Percentiles rank a stretch among this genome's conserved stretches.
phyloP scores from a whole-genome alignment of 1,139 yeast species.

The Hansenula sp. region DNA sequence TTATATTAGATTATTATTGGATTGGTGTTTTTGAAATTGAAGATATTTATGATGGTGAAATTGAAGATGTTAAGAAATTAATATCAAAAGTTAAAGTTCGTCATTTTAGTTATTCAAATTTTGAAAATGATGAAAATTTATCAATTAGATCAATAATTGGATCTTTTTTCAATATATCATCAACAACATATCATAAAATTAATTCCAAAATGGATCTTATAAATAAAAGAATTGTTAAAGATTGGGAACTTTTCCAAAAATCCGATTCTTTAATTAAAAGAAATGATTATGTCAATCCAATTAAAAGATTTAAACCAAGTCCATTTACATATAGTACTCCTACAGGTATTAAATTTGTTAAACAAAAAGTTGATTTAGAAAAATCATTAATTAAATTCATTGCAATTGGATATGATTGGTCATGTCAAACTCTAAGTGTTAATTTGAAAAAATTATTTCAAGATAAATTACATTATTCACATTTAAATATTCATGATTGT shows the following conservation, averaged over 20 bases:
- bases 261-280: not conserved
- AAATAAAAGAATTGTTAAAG: slow-evolving; percentile 16
- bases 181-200: slow-evolving; percentile 3
- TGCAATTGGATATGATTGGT: slow-evolving; percentile 22
- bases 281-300: not conserved
- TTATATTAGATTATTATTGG: slow-evolving; percentile 23
- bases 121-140: slow-evolving; percentile 13
- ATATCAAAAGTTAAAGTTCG: slow-evolving; percentile 19
- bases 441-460: slow-evolving; percentile 14
- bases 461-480: slow-evolving; percentile 8
- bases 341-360: slow-evolving; percentile 15
- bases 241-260: slow-evolving; percentile 17
- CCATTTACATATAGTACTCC: slow-evolving; percentile 13
- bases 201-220: slow-evolving; percentile 6
- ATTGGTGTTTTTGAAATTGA: slow-evolving; percentile 20
- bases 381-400: slow-evolving; percentile 10
- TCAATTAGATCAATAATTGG: slow-evolving; percentile 20
- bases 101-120: slow-evolving; percentile 19
- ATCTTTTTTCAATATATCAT: slow-evolving; percentile 14
- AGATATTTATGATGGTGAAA: slow-evolving; percentile 20
- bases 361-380: slow-evolving; percentile 16
- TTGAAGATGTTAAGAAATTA: slow-evolving; percentile 17
- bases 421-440: slow-evolving; percentile 21
- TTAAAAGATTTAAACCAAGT: slow-evolving; percentile 13
- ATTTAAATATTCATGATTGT: slow-evolving; percentile 1